Evolutionary conservation across 1,284 basidiomycete species (phyloP).

Genomic region (Ceratobasidium papillatum): DNA sequence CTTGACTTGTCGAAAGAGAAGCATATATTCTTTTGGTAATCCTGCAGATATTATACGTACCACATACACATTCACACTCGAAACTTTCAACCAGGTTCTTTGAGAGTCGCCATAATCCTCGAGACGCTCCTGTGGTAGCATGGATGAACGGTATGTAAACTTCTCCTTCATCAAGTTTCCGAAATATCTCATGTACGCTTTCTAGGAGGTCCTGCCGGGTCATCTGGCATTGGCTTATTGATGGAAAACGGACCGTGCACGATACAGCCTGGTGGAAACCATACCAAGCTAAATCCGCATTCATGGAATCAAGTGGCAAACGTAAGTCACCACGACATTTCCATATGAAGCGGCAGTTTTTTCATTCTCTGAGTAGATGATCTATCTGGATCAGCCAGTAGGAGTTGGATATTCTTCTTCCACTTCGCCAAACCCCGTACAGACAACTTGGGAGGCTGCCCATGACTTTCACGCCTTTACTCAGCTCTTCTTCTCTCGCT

Average conservation of each 20-base stretch:
- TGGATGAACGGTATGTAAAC: slow-evolving; percentile 13
- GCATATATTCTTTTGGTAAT: slow-evolving; percentile 20
- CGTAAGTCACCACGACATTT: no score
- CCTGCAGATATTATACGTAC: neutral
- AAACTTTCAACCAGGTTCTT: neutral
- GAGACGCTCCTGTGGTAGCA: neutral
- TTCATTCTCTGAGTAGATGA: slow-evolving; percentile 59
- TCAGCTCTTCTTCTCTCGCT: slow-evolving; percentile 67
- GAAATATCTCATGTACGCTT: neutral
- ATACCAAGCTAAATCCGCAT: slow-evolving; percentile 61
- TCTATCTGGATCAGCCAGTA: slow-evolving; percentile 80
- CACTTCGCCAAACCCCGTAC: slow-evolving; percentile 55
- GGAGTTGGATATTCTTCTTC: slow-evolving; percentile 73
- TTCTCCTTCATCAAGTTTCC: neutral
- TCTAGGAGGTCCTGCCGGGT: slow-evolving; percentile 16
- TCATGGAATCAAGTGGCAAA: slow-evolving; percentile 26
- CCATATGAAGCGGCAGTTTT: no score
- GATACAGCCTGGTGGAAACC: slow-evolving; percentile 60
- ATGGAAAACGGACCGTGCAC: slow-evolving; percentile 65
- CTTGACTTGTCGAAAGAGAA: slow-evolving; percentile 15
- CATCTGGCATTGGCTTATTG: slow-evolving; percentile 16
- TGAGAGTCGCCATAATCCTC: slow-evolving; percentile 12
- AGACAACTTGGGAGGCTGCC: slow-evolving; percentile 45
- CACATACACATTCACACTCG: neutral
- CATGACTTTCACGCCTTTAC: slow-evolving; percentile 59